Evolutionary conservation across 805 yeast species (phyloP), one percentile per base, ranked within the genome.

Genomic region (Pichia deserticola): DNA sequence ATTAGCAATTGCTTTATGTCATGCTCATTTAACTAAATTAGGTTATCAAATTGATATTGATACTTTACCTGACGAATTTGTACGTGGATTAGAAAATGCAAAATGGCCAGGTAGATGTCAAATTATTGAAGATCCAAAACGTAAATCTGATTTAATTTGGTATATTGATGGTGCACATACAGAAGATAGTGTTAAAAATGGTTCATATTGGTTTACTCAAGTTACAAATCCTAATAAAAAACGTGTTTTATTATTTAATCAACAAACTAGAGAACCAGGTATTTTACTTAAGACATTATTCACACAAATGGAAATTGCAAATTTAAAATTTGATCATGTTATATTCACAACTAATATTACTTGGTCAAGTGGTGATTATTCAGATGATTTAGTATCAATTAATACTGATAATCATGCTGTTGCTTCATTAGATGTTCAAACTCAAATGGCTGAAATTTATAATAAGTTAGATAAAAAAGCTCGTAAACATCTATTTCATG

Each of bases 61-160:
- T 12, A 55, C 52, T 8, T 65, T 83, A 39, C 85, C 86, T 0
- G 70, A 67, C 12, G 66, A 70, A 54, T 78, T 84, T 50, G 53
- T 71, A 5, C 57, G 58, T 13, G 97, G 97, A 3, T 71, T 92
- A 37, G 79, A 74, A 46, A 51, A 67, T 2, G 86, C 95, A 1
- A 69, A 73, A 42, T 93, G 98, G 97, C 93, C 93, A n/a, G 99
- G 99, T 1, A 74, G 99, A 57, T 92, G 98, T 59, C 97, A 95
- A 68, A 74, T 80, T 2, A 66, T 88, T 33, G 52, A 57, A 6
- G 74, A 70, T 28, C 11, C 51, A 3, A 70, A 71, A 29, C 66
- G 69, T 13, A 69, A 71, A 28, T 70, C 63, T 3, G 63, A 67
- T 3, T 67, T 84, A 15, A 77, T 76, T n/a, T 93, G 97, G 96